These are phyloP conservation scores for Neurospora sp. DNA, from an alignment of 495 filamentous ascomycete species.

Conservation along the genomic window DNA sequence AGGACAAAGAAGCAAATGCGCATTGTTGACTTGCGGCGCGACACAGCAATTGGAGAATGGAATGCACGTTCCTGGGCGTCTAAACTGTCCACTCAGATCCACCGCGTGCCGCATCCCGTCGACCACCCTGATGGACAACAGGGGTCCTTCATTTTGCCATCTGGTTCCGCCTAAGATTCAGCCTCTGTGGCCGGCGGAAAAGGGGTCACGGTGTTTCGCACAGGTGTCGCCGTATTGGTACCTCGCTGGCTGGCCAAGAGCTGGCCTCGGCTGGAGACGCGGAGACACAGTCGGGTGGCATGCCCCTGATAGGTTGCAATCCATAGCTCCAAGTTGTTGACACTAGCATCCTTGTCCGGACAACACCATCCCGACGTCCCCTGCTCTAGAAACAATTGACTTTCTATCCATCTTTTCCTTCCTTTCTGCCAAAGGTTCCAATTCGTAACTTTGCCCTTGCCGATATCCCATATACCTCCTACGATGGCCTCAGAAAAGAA, in stretches of 20 bases:
- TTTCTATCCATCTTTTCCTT: not conserved
- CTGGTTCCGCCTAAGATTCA: not conserved
- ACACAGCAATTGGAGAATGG: not conserved
- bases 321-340: not conserved
- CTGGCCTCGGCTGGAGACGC: not conserved
- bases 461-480: not conserved
- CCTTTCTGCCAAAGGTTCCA: not conserved
- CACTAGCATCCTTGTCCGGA: not conserved
- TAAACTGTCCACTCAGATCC: not conserved
- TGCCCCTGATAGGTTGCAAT: not conserved
- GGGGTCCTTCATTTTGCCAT: not conserved
- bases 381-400: not conserved
- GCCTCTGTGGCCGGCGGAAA: not conserved
- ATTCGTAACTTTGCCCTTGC: not conserved
- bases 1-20: not conserved
- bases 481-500: conserved; percentile 31
- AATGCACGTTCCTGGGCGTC: not conserved
- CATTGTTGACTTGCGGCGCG: not conserved
- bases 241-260: not conserved
- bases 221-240: not conserved
- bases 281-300: not conserved
- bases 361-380: not conserved
- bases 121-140: not conserved
- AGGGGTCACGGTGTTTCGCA: not conserved
- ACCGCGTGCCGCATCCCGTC: not conserved